Conservation (phyloP, 2,329 filamentous ascomycete species). For the Cercospora sp. region DNA sequence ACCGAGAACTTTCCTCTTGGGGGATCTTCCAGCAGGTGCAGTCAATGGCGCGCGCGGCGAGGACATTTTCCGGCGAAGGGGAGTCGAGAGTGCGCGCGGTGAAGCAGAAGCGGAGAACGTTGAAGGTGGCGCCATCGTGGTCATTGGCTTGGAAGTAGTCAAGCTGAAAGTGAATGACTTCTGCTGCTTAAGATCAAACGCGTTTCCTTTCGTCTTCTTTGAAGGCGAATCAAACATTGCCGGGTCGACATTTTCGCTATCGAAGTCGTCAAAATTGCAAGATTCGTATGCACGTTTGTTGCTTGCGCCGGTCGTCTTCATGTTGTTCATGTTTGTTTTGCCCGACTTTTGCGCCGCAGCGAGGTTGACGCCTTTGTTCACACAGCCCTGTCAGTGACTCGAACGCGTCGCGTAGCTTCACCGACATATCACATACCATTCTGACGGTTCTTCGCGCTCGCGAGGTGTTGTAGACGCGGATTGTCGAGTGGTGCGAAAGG, state of each 20-base stretch:
- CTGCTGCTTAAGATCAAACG: slow-evolving; percentile 35
- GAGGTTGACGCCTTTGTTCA: slow-evolving; percentile 22
- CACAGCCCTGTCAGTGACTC: slow-evolving; percentile 12
- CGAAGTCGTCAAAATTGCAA: slow-evolving; percentile 48
- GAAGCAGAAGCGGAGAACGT: slow-evolving; percentile 21
- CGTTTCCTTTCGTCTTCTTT: slow-evolving; percentile 54
- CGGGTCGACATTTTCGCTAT: slow-evolving; percentile 63
- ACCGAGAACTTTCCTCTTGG: slow-evolving; percentile 62
- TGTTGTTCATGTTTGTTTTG: slow-evolving; percentile 25
- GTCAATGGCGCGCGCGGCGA: slow-evolving; percentile 49
- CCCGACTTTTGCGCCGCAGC: slow-evolving; percentile 21
- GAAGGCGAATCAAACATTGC: slow-evolving; percentile 51
- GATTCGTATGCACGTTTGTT: slow-evolving; percentile 51
- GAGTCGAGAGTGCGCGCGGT: slow-evolving; percentile 37
- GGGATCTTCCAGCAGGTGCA: slow-evolving; percentile 78
- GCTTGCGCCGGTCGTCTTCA: slow-evolving; percentile 30
- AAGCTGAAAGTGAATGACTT: slow-evolving; percentile 45
- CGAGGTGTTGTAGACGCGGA: slow-evolving; percentile 68
- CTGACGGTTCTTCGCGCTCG: slow-evolving; percentile 76
- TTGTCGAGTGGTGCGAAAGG: slow-evolving; percentile 74
- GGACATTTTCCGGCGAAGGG: slow-evolving; percentile 42
- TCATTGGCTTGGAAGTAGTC: slow-evolving; percentile 13
- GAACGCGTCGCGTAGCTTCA: neutral
- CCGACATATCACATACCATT: slow-evolving; percentile 49
- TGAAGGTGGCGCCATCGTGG: slow-evolving; percentile 39